Evolutionary conservation across 345 rosid species (phyloP).

Genomic region (Sisymbrium irio): DNA sequence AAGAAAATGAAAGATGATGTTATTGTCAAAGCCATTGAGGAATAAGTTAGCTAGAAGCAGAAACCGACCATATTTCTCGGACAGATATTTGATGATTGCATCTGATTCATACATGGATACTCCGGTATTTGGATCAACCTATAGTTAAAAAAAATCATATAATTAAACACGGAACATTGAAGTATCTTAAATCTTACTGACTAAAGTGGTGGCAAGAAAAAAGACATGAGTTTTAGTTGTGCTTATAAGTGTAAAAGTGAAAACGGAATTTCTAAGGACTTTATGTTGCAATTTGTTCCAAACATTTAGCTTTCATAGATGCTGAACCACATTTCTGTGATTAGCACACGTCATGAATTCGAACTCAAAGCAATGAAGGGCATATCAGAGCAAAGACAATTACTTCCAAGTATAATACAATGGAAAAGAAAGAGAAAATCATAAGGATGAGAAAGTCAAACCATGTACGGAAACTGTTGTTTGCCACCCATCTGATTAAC

Average conservation of each 20-base stretch:
- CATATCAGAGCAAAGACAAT: neutral
- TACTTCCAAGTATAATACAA: neutral
- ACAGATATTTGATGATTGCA: slow-evolving; percentile 80
- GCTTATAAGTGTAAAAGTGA: neutral
- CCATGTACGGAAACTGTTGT: slow-evolving; percentile 94
- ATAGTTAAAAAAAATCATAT: slow-evolving; percentile 18
- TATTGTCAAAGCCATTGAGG: neutral
- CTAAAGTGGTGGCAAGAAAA: neutral
- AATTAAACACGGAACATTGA: neutral
- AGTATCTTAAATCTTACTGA: neutral
- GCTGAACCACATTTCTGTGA: neutral
- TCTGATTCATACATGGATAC: slow-evolving; percentile 93
- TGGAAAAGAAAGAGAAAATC: neutral
- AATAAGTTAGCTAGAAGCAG: neutral
- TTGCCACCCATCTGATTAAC: slow-evolving; percentile 84
- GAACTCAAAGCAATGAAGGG: too few relatives aligned
- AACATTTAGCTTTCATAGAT: neutral
- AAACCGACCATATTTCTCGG: slow-evolving; percentile 68
- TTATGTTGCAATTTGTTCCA: neutral
- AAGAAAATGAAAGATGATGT: neutral
- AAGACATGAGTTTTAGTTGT: neutral
- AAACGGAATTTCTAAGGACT: too few relatives aligned
- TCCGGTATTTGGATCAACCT: slow-evolving; percentile 95
- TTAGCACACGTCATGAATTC: neutral
- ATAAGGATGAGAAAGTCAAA: slow-evolving; percentile 35